A percentile compares a stretch with the other conserved stretches of the same genome.
Evolutionary conservation across 352 stramenopile species (phyloP).

Genomic region (Phytophthora melonis): DNA sequence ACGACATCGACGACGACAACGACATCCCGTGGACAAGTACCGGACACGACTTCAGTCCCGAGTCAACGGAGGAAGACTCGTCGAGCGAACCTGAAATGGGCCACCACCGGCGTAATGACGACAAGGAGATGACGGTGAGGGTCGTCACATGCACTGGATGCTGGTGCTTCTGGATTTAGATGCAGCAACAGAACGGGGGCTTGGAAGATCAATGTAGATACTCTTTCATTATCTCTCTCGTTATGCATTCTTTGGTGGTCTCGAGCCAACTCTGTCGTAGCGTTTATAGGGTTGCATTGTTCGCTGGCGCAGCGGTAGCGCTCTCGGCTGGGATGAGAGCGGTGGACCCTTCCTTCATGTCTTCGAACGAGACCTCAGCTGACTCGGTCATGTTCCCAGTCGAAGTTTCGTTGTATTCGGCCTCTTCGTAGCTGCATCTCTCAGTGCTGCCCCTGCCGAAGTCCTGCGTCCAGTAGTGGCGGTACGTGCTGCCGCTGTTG

Average conservation of each 20-base stretch:
- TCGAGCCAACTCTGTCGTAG: background rate
- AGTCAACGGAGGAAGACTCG: constrained; percentile 23
- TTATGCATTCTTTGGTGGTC: background rate
- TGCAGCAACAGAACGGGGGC: background rate
- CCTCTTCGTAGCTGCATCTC: constrained; percentile 24
- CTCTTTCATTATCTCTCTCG: background rate
- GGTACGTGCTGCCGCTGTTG: constrained; percentile 39
- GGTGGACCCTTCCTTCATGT: background rate
- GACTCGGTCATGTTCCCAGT: constrained; percentile 1
- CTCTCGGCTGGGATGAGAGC: background rate
- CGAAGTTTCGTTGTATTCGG: constrained; percentile 17
- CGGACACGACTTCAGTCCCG: constrained; percentile 27
- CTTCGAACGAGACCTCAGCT: constrained; percentile 2
- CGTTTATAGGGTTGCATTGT: background rate
- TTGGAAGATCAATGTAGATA: background rate
- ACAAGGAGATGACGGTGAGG: constrained; percentile 13
- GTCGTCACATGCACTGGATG: constrained; percentile 31
- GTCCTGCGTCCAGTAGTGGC: constrained; percentile 63
- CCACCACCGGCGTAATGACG: background rate
- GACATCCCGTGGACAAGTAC: constrained; percentile 29
- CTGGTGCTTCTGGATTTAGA: constrained; percentile 31
- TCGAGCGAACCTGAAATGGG: constrained; percentile 16
- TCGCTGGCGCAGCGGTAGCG: background rate
- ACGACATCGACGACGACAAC: constrained; percentile 31
- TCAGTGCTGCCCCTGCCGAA: constrained; percentile 44